A percentile compares a stretch with the other conserved stretches of the same genome.
phyloP scores from a whole-genome alignment of 192 early-diverging fungal species.

The Glomus cerebriforme region DNA sequence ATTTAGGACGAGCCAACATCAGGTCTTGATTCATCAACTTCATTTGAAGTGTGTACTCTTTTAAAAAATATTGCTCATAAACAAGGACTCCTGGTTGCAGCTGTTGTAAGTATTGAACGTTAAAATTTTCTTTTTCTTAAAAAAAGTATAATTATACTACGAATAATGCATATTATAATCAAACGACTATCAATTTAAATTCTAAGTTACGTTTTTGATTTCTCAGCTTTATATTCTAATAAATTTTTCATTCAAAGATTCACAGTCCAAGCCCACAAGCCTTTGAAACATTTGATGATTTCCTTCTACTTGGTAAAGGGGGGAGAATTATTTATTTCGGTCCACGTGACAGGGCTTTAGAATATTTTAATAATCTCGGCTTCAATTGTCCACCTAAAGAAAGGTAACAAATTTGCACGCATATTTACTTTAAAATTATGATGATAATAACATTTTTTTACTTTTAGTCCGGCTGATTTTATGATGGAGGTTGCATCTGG shows the following conservation, averaged over 20 bases:
- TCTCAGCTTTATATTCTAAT: too few species aligned
- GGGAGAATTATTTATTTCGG: constrained; percentile 67
- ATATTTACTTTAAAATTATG: neutral
- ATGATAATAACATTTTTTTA: neutral
- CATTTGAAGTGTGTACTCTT: constrained; percentile 63
- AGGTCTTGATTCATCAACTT: constrained; percentile 68
- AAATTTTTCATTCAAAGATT: constrained; percentile 32
- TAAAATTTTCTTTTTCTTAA: too few species aligned
- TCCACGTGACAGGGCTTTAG: constrained; percentile 47
- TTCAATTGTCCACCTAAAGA: constrained; percentile 39
- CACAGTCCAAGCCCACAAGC: constrained; percentile 68
- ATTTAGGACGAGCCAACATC: constrained; percentile 69
- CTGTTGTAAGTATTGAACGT: constrained; percentile 39
- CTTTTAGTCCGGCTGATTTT: constrained; percentile 54
- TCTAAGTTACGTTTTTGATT: too few species aligned
- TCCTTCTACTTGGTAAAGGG: constrained; percentile 71
- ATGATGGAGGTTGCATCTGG: constrained; percentile 71
- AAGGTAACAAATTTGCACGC: neutral
- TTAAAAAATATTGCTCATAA: constrained; percentile 59
- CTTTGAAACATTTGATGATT: constrained; percentile 71
- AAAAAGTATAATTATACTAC: too few species aligned
- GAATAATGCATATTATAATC: too few species aligned
- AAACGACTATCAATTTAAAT: too few species aligned
- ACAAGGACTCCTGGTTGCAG: constrained; percentile 64
- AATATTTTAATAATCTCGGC: constrained; percentile 58